These are phyloP conservation scores for Pecoramyces ruminantium DNA, from an alignment of 192 early-diverging fungal genomes.

Conservation along the genomic window DNA sequence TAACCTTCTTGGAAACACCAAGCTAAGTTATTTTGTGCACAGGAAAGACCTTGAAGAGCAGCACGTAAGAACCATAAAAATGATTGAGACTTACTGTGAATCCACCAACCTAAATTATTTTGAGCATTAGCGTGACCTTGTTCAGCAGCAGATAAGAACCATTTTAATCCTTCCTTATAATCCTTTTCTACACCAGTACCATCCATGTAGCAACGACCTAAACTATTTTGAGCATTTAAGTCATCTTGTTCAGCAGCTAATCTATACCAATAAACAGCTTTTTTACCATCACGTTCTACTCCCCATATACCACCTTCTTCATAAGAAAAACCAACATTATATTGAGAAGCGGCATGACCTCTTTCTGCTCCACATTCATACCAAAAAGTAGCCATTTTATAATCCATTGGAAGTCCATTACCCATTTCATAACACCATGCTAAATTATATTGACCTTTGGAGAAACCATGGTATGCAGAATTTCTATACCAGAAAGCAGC, in stretches of 20 bases:
- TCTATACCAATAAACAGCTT: constrained; percentile 48
- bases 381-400: constrained; percentile 24
- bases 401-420: constrained; percentile 8
- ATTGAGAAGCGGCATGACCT: constrained; percentile 56
- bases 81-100: constrained; percentile 5
- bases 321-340: constrained; percentile 64
- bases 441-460: constrained; percentile 41
- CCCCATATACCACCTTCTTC: constrained; percentile 53
- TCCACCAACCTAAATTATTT: constrained; percentile 41
- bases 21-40: constrained; percentile 32
- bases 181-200: constrained; percentile 46
- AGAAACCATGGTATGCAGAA: constrained; percentile 20
- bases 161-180: constrained; percentile 40
- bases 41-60: constrained; percentile 22
- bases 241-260: constrained; percentile 51
- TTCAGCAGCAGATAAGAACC: constrained; percentile 40
- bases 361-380: constrained; percentile 33
- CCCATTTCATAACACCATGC: constrained; percentile 40
- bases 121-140: constrained; percentile 49
- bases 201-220: constrained; percentile 59
- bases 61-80: constrained; percentile 30
- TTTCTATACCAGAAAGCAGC: constrained; percentile 24
- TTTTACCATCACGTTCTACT: constrained; percentile 24
- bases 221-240: constrained; percentile 61
- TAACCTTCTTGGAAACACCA: constrained; percentile 33